Conservation (phyloP, 257 asterid species). For the Paraleonurus japonicus region DNA sequence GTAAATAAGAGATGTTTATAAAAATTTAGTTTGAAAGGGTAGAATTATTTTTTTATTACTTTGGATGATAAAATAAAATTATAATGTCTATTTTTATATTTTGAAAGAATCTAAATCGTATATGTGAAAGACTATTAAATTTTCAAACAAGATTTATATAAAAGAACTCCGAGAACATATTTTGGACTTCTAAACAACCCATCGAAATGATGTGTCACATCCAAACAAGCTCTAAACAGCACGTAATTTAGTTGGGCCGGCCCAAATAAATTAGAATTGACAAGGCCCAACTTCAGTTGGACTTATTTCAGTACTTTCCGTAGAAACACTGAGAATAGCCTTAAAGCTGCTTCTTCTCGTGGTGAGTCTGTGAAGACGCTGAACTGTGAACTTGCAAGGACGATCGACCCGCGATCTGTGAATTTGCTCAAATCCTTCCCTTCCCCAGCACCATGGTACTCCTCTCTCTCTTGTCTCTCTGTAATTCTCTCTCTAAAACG, state of each 20-base stretch:
- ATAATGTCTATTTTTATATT: no score
- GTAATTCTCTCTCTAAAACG: not conserved
- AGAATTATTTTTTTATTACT: no score
- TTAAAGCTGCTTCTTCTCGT: not conserved
- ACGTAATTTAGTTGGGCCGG: not conserved
- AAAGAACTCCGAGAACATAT: no score
- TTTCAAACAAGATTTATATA: no score
- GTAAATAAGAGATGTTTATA: no score
- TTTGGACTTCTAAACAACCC: no score
- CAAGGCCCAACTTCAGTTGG: constrained; percentile 10
- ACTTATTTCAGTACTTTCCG: not conserved
- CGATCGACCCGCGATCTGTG: constrained; percentile 24
- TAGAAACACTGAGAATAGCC: not conserved
- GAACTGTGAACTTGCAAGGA: constrained; percentile 11
- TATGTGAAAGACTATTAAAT: no score
- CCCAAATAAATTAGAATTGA: not conserved
- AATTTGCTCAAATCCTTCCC: constrained; percentile 9
- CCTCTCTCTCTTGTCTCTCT: constrained; percentile 5
- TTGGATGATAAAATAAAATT: no score
- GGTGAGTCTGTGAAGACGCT: not conserved
- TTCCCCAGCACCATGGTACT: constrained; percentile 36
- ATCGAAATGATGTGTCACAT: not conserved
- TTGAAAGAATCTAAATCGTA: no score
- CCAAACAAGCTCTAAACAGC: not conserved
- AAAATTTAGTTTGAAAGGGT: no score